Evolutionary conservation across 202 grass and related monocot genomes (phyloP).

Genomic region (Digitaria exilis): DNA sequence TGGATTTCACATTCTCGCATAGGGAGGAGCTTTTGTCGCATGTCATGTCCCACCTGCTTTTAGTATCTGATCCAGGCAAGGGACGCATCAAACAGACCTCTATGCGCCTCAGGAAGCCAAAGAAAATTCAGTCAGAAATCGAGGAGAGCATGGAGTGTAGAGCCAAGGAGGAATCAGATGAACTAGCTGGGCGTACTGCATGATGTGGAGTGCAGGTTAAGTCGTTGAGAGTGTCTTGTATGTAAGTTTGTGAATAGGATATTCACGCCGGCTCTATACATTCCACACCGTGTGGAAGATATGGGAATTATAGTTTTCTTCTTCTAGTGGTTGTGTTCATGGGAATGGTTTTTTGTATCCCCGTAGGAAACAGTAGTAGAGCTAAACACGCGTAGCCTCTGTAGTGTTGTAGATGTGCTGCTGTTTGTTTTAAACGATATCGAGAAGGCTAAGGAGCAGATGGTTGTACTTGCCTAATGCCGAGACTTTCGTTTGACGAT

Average conservation of each 20-base stretch:
- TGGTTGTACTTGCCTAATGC: not conserved
- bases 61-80: conserved; percentile 50
- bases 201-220: not conserved
- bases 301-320: not conserved
- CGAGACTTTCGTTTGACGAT: not conserved
- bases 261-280: not conserved
- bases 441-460: not conserved
- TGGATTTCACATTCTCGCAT: conserved; percentile 98
- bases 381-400: conserved; percentile 10
- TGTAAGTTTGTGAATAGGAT: conserved; percentile 41
- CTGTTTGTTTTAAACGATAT: not conserved
- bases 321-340: conserved; percentile 20
- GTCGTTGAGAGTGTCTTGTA: conserved; percentile 3
- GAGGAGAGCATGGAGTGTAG: conserved; percentile 10
- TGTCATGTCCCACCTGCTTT: conserved; percentile 73
- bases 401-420: not conserved
- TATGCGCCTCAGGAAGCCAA: conserved; percentile 53
- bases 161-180: conserved; percentile 15
- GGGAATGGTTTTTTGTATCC: conserved; percentile 49
- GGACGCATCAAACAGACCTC: conserved; percentile 39
- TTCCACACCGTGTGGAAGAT: conserved; percentile 37
- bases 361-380: conserved; percentile 16
- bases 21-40: conserved; percentile 91
- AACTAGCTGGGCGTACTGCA: not conserved
- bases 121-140: conserved; percentile 45